A percentile compares a stretch with the other conserved stretches of the same genome.
Evolutionary conservation across 495 filamentous ascomycete species (phyloP).

Genomic region (Darksidea phi): DNA sequence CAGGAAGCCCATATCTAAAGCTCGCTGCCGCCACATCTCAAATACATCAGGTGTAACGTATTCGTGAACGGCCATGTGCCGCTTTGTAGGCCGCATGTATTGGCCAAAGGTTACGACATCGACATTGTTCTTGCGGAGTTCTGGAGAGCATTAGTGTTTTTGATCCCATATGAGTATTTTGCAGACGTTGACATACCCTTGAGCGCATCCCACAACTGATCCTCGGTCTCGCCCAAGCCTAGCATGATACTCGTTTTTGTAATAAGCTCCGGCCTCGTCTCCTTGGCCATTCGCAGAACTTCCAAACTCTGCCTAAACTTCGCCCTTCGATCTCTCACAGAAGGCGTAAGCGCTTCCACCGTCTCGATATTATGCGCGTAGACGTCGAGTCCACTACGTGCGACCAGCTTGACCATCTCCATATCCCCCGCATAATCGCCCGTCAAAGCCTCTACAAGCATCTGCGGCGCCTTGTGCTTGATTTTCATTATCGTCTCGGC

Average conservation of each 20-base stretch:
- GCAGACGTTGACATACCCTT: conserved; percentile 55
- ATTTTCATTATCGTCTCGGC: conserved; percentile 93
- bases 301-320: conserved; percentile 81
- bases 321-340: conserved; percentile 84
- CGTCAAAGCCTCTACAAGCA: conserved; percentile 93
- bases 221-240: conserved; percentile 86
- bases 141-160: conserved; percentile 36
- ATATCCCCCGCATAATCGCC: conserved; percentile 82
- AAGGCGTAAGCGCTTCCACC: conserved; percentile 82
- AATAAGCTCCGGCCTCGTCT: conserved; percentile 69
- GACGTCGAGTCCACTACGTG: conserved; percentile 85
- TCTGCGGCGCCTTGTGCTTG: conserved; percentile 79
- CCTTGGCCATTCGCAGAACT: conserved; percentile 81
- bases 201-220: conserved; percentile 80
- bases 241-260: conserved; percentile 99
- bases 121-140: conserved; percentile 74
- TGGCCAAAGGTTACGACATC: conserved; percentile 98
- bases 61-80: conserved; percentile 92
- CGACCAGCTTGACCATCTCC: conserved; percentile 79
- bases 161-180: too few relatives aligned
- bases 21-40: conserved; percentile 84
- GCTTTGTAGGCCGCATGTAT: conserved; percentile 98
- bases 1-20: conserved; percentile 91
- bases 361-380: conserved; percentile 98
- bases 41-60: conserved; percentile 90